Conservation (phyloP, 1,139 yeast species). For the Casaregolazyma lundiana region DNA sequence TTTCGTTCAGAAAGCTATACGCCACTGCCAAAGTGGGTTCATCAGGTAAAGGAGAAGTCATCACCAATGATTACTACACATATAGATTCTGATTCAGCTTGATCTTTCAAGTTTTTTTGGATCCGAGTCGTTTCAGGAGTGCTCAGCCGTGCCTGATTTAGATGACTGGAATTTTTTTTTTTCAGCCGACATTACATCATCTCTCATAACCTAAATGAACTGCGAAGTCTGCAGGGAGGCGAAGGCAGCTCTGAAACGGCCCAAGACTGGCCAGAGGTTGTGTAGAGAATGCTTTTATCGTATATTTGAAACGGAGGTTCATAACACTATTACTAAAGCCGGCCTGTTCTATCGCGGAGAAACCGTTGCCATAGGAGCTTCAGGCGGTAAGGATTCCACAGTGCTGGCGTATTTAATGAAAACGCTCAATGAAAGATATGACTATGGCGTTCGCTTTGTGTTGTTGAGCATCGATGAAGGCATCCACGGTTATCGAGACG, state of each 20-base stretch:
- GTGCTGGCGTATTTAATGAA: conserved; percentile 87
- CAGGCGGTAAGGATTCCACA: conserved; percentile 98
- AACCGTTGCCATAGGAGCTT: conserved; percentile 91
- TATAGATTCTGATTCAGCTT: no score
- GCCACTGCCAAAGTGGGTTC: conserved; percentile 6
- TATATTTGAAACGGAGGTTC: conserved; percentile 94
- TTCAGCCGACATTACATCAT: background rate
- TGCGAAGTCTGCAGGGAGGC: conserved; percentile 87
- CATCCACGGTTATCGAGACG: conserved; percentile 94
- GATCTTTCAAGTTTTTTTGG: conserved; percentile 3
- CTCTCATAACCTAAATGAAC: background rate
- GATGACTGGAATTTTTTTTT: background rate
- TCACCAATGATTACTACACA: no score
- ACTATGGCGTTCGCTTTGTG: conserved; percentile 80
- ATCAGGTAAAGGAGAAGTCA: conserved; percentile 11
- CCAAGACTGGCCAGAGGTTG: conserved; percentile 85
- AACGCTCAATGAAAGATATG: conserved; percentile 77
- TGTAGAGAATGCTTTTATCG: conserved; percentile 87
- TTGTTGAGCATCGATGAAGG: conserved; percentile 93
- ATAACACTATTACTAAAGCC: conserved; percentile 73
- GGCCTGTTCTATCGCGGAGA: conserved; percentile 76
- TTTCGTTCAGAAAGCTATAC: conserved; percentile 6
- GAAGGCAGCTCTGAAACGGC: conserved; percentile 85
- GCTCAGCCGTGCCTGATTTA: background rate
- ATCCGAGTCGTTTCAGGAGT: no score